Evolutionary conservation across 768 basidiomycete genomes (phyloP), one percentile per base, ranked within the genome.

Genomic region (Hirschioporus abietinus): DNA sequence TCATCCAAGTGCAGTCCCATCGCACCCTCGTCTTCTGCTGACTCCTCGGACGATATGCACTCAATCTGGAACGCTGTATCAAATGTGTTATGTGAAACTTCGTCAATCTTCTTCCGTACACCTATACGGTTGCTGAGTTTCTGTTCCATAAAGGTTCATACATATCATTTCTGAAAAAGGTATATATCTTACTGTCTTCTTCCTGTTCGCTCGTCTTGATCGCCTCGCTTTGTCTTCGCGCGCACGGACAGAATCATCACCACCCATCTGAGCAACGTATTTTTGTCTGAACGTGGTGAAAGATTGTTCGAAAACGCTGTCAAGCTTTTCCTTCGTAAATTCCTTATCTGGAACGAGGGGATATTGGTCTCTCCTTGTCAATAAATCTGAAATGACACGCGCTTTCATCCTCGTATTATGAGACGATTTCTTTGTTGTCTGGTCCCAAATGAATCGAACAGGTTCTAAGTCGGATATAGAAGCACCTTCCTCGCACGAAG

Each of bases 11-110:
- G 58, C 3, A 62, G 20, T 3, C 35, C 26, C 10, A 57, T 17
- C 30, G 65, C 70, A 34, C 75, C 76, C 35, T 77, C 75, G 36
- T 88, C 89, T 63, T 76, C 77, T 68, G 86, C 86, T 17, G 90
- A 91, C 73, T 92, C 91, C 69, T 92, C 91, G 34, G 87, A 88
- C 27, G 91, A 92, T 87, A 92, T 90, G 75, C 90, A 92, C 61
- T 92, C 91, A 23, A 85, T 68, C 68, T 88, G 86, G 66, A 92
- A 75, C 17, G 91, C 90, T 17, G 85, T 85, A 71, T 91, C 88
- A 71, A 92, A 92, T 17, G 78, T 81, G 26, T 85, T 78, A 74
- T 91, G 86, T 65, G 86, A 82, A 67, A 90, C 88, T 0, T 72
- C 76, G 26, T 76, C 76, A 26, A 86, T 74, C 65, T 81, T 84